Conservation (phyloP, 176 grass and related monocot genomes). For the Oryza punctata region DNA sequence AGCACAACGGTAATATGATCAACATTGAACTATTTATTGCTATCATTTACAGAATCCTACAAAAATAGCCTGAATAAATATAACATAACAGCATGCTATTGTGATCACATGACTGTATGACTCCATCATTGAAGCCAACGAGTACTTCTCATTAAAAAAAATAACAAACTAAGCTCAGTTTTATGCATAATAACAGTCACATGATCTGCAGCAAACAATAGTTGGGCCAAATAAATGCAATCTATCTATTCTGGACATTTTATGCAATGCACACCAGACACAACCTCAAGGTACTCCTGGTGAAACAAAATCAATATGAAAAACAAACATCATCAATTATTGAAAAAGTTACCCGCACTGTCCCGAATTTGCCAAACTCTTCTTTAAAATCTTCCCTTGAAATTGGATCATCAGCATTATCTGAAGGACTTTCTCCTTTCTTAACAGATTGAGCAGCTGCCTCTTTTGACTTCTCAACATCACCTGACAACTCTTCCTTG, state of each 20-base stretch:
- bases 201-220: background rate
- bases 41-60: slow-evolving; percentile 19
- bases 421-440: slow-evolving; percentile 33
- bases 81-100: slow-evolving; percentile 11
- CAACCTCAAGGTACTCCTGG: background rate
- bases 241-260: background rate
- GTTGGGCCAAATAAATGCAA: slow-evolving; percentile 5
- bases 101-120: background rate
- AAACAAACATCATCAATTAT: background rate
- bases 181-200: background rate
- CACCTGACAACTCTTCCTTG: slow-evolving; percentile 45
- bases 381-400: slow-evolving; percentile 79
- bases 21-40: slow-evolving; percentile 10
- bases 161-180: background rate
- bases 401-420: slow-evolving; percentile 42
- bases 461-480: slow-evolving; percentile 34
- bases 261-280: background rate
- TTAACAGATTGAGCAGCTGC: slow-evolving; percentile 28
- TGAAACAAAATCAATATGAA: background rate
- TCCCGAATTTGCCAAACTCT: slow-evolving; percentile 81
- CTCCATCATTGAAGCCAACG: slow-evolving; percentile 3
- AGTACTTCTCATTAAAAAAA: background rate
- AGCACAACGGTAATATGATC: slow-evolving; percentile 10
- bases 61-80: slow-evolving; percentile 7
- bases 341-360: slow-evolving; percentile 71